phyloP scores from a whole-genome alignment of 2,329 filamentous ascomycete genomes.

The Aspergillus pseudotamarii region DNA sequence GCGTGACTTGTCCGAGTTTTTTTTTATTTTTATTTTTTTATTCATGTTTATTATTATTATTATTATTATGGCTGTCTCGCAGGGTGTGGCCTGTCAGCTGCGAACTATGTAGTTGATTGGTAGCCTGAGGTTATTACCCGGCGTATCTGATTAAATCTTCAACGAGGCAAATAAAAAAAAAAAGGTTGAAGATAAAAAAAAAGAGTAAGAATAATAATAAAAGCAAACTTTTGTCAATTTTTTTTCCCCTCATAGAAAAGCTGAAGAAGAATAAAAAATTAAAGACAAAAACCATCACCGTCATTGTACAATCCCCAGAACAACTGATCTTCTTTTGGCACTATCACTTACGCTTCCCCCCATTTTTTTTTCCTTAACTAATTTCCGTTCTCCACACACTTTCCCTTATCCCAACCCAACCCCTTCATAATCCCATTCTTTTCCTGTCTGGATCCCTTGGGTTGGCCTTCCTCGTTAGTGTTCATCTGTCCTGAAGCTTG shows the following conservation, averaged over 20 bases:
- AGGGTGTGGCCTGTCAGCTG: background rate
- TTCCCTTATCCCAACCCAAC: constrained; percentile 19
- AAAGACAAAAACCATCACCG: background rate
- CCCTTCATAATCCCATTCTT: constrained; percentile 23
- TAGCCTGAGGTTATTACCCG: constrained; percentile 4
- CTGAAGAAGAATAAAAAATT: background rate
- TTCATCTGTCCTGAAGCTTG: constrained; percentile 10
- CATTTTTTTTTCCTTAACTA: constrained; percentile 20
- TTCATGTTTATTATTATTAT: background rate
- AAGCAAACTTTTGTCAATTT: background rate
- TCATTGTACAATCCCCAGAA: background rate
- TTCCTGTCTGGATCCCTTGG: constrained; percentile 4
- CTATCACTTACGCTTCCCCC: constrained; percentile 11
- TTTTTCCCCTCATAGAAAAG: constrained; percentile 4
- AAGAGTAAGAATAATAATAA: background rate
- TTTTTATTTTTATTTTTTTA: background rate
- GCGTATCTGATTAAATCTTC: constrained; percentile 3
- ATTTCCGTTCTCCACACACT: constrained; percentile 25
- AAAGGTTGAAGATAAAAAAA: background rate
- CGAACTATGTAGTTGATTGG: background rate
- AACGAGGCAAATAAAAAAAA: background rate
- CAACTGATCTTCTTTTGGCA: background rate
- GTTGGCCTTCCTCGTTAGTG: constrained; percentile 15
- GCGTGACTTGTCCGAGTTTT: constrained; percentile 3
- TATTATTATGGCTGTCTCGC: background rate